Percentiles rank a stretch among this genome's conserved stretches.
Conservation (phyloP, 306 rosid genomes). For the Myrica gale region DNA sequence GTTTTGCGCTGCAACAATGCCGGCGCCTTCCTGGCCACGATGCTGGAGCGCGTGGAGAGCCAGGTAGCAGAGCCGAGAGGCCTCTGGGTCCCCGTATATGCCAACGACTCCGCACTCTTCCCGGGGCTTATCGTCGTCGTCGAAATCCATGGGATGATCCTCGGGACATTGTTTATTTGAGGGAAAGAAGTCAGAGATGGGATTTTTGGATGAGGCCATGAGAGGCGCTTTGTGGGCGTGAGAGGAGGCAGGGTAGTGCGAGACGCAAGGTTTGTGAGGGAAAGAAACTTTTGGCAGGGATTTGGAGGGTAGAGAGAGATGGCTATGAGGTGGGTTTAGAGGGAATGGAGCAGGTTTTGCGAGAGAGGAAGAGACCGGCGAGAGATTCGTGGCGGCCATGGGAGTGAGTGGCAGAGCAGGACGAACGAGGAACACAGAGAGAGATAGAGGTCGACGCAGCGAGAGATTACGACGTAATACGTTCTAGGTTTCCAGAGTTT, state of each 20-base stretch:
- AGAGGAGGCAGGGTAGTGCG: slow-evolving; percentile 13
- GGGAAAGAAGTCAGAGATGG: slow-evolving; percentile 36
- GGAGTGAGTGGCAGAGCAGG: not conserved
- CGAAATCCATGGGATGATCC: not conserved
- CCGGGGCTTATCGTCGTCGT: slow-evolving; percentile 68
- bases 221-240: slow-evolving; percentile 14
- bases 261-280: slow-evolving; percentile 7
- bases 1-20: slow-evolving; percentile 61
- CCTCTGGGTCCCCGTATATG: slow-evolving; percentile 76
- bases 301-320: slow-evolving; percentile 25
- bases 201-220: slow-evolving; percentile 34
- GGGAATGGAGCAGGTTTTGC: slow-evolving; percentile 28
- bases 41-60: slow-evolving; percentile 96
- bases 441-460: not conserved
- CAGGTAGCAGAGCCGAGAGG: slow-evolving; percentile 64
- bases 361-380: slow-evolving; percentile 37
- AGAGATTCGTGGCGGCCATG: slow-evolving; percentile 41
- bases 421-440: not conserved
- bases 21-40: slow-evolving; percentile 97
- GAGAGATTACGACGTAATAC: not conserved
- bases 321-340: slow-evolving; percentile 13
- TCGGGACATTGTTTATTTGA: slow-evolving; percentile 11
- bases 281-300: slow-evolving; percentile 34
- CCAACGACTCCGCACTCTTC: slow-evolving; percentile 96
- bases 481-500: slow-evolving; percentile 24